Evolutionary conservation across 768 basidiomycete genomes (phyloP).

Genomic region (Crepidotus variabilis): DNA sequence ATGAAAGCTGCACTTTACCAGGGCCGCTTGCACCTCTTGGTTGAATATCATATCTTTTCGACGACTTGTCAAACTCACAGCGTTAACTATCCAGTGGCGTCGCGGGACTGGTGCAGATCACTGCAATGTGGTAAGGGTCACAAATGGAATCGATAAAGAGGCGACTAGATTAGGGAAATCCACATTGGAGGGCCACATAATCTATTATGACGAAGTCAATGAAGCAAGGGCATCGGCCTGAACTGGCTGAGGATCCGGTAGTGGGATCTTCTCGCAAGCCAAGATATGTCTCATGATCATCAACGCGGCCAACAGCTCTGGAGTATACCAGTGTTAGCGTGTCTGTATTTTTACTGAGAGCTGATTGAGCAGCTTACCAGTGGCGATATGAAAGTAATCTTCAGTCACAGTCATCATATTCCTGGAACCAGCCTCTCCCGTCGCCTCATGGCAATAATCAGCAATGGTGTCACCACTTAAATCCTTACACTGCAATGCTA

Average conservation of each 20-base stretch:
- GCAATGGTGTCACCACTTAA: slow-evolving; percentile 48
- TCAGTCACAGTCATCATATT: slow-evolving; percentile 60
- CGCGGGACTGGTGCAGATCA: too few relatives aligned
- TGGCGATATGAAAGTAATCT: slow-evolving; percentile 48
- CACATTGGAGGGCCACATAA: not conserved
- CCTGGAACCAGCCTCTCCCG: slow-evolving; percentile 50
- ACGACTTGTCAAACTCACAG: too few relatives aligned
- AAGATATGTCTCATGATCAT: slow-evolving; percentile 62
- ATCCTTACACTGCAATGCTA: slow-evolving; percentile 20
- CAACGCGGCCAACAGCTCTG: slow-evolving; percentile 59
- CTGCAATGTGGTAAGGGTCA: too few relatives aligned
- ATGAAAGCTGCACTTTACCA: too few relatives aligned
- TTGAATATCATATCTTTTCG: too few relatives aligned
- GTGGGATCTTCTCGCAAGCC: not conserved
- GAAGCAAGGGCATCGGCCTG: not conserved
- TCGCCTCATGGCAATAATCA: slow-evolving; percentile 53
- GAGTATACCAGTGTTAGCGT: not conserved
- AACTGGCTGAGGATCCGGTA: not conserved
- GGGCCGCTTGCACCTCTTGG: too few relatives aligned
- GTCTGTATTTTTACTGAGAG: too few relatives aligned
- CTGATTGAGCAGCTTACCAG: slow-evolving; percentile 34
- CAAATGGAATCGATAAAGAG: too few relatives aligned
- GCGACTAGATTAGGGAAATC: not conserved
- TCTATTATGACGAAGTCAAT: not conserved
- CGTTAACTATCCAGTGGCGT: too few relatives aligned